These are phyloP conservation scores for Metschnikowia lochheadii DNA, from an alignment of 805 yeast species.

Conservation along the genomic window DNA sequence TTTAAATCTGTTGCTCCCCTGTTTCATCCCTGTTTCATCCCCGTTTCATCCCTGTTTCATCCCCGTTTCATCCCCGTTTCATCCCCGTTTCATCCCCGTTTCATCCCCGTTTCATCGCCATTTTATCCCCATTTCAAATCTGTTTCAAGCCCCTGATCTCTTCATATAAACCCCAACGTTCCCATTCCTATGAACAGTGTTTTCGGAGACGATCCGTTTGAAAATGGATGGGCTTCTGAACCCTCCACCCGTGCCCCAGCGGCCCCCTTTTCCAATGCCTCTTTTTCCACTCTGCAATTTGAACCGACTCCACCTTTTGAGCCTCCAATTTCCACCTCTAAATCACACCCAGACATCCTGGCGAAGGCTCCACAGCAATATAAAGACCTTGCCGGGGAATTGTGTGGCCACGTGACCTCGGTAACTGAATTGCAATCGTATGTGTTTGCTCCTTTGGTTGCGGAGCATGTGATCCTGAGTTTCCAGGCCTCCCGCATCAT, in stretches of 20 bases:
- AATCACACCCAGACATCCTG: conserved; percentile 11
- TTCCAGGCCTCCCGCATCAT: conserved; percentile 32
- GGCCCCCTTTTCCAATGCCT: conserved; percentile 7
- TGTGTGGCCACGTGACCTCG: conserved; percentile 20
- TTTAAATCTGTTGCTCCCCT: not conserved
- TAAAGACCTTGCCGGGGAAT: conserved; percentile 11
- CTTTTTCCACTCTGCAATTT: conserved; percentile 3
- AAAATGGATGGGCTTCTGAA: conserved; percentile 34
- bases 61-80: no score
- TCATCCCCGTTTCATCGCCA: no score
- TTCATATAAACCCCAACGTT: not conserved
- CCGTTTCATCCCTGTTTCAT: no score
- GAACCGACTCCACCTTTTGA: not conserved
- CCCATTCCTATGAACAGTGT: conserved; percentile 12
- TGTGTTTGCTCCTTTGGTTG: conserved; percentile 28
- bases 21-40: not conserved
- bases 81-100: no score
- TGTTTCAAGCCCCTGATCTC: not conserved
- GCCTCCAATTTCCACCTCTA: not conserved
- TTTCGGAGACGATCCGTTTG: conserved; percentile 34
- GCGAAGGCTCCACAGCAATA: conserved; percentile 29
- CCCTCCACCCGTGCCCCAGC: conserved; percentile 4
- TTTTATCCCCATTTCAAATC: no score
- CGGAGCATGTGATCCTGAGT: conserved; percentile 22
- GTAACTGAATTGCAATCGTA: conserved; percentile 28